Base-by-base conservation (phyloP, 106 monocot species). In the Dioscorea alata region DNA sequence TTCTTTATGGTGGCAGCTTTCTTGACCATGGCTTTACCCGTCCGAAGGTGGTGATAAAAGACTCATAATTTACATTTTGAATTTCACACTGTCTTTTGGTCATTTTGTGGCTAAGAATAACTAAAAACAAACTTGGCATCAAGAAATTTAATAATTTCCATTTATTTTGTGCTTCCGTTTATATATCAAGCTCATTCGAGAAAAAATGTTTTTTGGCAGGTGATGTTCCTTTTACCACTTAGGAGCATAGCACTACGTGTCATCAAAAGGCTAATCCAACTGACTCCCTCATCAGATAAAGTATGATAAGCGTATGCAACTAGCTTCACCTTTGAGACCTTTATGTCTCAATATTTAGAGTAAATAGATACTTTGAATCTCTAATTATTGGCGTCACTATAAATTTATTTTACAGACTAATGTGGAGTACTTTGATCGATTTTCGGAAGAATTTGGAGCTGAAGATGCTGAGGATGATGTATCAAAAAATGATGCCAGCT, bases 11-110 rank as follows among this genome's bases (percentile, higher is more conserved):
- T 69, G 84, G 67, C 50, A 59, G 69, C 57, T 93, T 77, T 64
- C 82, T 92, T 70, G 97, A 99, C 73, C 92, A 92, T 69, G 97
- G 97, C 57, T 99, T 92, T 83, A 99, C 97, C 69, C 97, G 97
- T 71, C 97, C 97, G 57, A 99, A 99, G 97, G 97, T 96, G 65
- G 33, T 73, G 50, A 42, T 34, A 42, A 42, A 42, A 42, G 42
- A 10, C 42, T 42, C 0, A 10, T 42, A 10, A 42, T 42, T 8
- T 42, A 42, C 6, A 42, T 42, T 42, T 42, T 8, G 6, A 42
- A 42, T 42, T 42, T 42, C 28, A 42, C 6, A 42, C 42, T 42
- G 6, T 42, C 42, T 10, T 42, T 42, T 0, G 6, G 42, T 42
- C 42, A 42, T 42, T 42, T 42, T 42, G 42, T 8, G 6, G 42